Base-by-base conservation (phyloP, 208 protist species). In the Herpetomonas samuelpessoai region DNA sequence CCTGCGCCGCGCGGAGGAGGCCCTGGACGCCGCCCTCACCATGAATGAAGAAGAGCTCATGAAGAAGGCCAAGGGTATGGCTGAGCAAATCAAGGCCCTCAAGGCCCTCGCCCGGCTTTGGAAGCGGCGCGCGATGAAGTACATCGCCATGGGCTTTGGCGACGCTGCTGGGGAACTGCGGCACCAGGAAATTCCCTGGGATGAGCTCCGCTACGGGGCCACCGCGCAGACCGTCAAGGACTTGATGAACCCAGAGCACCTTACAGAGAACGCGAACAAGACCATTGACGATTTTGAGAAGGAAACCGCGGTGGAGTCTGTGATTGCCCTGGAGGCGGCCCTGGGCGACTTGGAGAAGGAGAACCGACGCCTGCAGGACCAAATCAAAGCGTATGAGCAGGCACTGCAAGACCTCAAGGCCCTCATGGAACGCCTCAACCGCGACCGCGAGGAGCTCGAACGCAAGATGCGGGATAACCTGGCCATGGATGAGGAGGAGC, bases 71-170 rank as follows among this genome's bases (percentile, higher is more conserved):
- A 52, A 54, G 12, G 45, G 67, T 21, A 68, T 90, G 56, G 39
- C 49, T 6, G 68, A 81, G 19, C 67, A 81, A 55, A 71, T 63
- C 41, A 29, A 21, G 24, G 63, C 49, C 31, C 53, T 68, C 31
- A 75, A 29, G 31, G 79, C 72, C 1, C 69, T 89, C 14, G 71
- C 79, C 7, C 75, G 69, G 6, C 64, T 89, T 65, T 89, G 83
- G 83, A 89, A 89, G 65, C 78, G 81, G n/a, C 78, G 79, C 12
- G 71, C 78, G 25, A 89, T 89, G 83, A 62, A 74, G 60, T 70
- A 73, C 69, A 79, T 89, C 51, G 83, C 83, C 22, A 63, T 71
- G 71, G 58, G 76, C 60, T 82, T 78, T 51, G 76, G 76, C 30
- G 65, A 48, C n/a, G 22, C 4, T 19, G n/a, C 7, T 48, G 26